phyloP scores from a whole-genome alignment of 2,329 filamentous ascomycete species.

The Botrytis cinerea region DNA sequence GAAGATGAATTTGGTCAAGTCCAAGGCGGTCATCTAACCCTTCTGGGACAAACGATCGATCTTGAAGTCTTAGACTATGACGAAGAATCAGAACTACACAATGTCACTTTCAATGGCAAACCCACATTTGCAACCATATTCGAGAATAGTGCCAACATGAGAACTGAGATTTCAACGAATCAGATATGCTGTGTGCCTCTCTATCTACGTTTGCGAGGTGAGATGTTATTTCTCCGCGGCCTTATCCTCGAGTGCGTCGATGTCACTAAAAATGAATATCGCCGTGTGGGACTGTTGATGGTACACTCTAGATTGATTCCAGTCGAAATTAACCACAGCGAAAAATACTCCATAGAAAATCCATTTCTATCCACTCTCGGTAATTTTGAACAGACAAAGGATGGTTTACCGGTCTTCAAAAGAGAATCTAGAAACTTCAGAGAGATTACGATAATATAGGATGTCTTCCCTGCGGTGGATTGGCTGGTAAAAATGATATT shows the following conservation, averaged over 20 bases:
- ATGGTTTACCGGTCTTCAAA: not conserved
- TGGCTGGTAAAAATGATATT: too few species aligned
- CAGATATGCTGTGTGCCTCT: not conserved
- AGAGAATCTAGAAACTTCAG: not conserved
- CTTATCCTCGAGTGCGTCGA: not conserved
- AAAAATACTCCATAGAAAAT: not conserved
- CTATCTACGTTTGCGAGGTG: not conserved
- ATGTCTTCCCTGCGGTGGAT: too few species aligned
- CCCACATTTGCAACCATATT: too few species aligned
- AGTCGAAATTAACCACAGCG: too few species aligned
- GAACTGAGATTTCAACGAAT: not conserved
- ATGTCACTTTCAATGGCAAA: too few species aligned
- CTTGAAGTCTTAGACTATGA: not conserved
- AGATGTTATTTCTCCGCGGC: not conserved
- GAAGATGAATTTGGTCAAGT: not conserved
- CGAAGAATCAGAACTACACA: too few species aligned
- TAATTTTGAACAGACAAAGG: not conserved
- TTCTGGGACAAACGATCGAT: not conserved
- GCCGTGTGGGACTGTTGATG: not conserved
- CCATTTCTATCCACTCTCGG: not conserved
- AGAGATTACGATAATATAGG: not conserved
- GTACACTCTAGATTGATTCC: fast-evolving
- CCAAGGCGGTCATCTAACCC: not conserved
- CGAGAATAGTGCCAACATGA: not conserved
- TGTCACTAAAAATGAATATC: not conserved